Base-by-base conservation (phyloP, 2,329 filamentous ascomycete genomes). In the Xylariaceae sp. region DNA sequence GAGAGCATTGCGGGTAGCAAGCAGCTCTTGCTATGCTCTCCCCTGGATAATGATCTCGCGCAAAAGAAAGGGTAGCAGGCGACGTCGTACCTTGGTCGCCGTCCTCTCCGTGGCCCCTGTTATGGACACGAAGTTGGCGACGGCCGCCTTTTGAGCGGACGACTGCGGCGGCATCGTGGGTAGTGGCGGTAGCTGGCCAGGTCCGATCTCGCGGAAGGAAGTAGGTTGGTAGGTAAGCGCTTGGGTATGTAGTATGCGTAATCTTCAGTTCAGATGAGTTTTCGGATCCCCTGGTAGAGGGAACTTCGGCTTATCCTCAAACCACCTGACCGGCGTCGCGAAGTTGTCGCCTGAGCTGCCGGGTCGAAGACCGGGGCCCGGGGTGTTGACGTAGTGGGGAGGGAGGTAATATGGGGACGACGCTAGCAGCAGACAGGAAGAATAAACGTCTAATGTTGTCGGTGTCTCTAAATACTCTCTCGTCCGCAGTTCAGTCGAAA, bases 121-220 rank as follows among this genome's bases (percentile, higher is more conserved):
- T 44, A 71, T 67, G n/a, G 62, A 54, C 14, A 67, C 58, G 51
- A 72, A 72, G 32, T 60, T 68, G 47, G 62, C 48, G 23, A 71
- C 42, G 19, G 63, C 59, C 48, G 62, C 52, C 60, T 64, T 70
- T 60, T 71, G 70, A 20, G 60, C 46, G 12, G 62, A 57, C 20
- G 67, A 58, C 40, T 52, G 56, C 47, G 69, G 67, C 45, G 67
- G 56, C 67, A 69, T 69, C 53, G 60, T n/a, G n/a, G n/a, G n/a
- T 54, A 54, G 26, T 52, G 12, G 14, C 12, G 42, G 40, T 45
- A 20, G 20, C 19, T 47, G 37, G 26, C 32, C 18, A 44, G 19
- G 14, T 44, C 32, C 32, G 14, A 37, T 7, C 6, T 14, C 32
- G 14, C 32, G 23, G 23, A 26, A 26, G 23, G 23, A 37, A 37